Conservation (phyloP, 164 flowering plant genomes). For the Litsea cubeba region DNA sequence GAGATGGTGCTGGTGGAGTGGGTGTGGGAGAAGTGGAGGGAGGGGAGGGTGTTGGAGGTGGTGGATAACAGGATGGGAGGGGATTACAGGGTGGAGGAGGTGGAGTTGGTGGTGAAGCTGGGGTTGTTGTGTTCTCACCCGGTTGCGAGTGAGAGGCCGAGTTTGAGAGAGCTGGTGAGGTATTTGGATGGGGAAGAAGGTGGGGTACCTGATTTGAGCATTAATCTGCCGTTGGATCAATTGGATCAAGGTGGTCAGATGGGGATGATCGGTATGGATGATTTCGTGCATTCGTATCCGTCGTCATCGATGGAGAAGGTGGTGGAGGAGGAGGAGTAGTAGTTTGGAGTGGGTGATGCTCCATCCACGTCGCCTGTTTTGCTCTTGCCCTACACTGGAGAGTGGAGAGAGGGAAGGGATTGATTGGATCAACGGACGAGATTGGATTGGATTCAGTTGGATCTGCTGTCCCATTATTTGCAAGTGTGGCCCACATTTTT, state of each 20-base stretch:
- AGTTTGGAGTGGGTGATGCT: neutral
- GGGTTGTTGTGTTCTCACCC: slow-evolving; percentile 49
- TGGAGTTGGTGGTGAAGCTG: slow-evolving; percentile 33
- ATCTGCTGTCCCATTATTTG: too few species aligned
- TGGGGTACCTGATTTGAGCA: slow-evolving; percentile 20
- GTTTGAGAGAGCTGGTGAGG: slow-evolving; percentile 48
- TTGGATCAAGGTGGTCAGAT: neutral
- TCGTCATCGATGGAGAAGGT: slow-evolving; percentile 22
- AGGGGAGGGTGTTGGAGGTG: slow-evolving; percentile 32
- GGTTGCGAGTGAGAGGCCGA: slow-evolving; percentile 29
- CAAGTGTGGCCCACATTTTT: too few species aligned
- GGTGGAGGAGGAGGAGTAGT: neutral
- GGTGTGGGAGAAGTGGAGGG: slow-evolving; percentile 43
- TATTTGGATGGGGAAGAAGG: slow-evolving; percentile 45
- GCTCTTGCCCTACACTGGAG: neutral
- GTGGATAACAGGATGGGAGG: slow-evolving; percentile 35
- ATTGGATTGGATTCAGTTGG: too few species aligned
- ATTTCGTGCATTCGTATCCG: slow-evolving; percentile 24
- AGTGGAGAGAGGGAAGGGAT: neutral
- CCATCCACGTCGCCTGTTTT: neutral
- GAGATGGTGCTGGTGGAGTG: slow-evolving; percentile 54
- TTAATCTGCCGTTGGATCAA: slow-evolving; percentile 5
- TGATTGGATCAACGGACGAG: neutral
- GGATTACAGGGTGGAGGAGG: slow-evolving; percentile 29
- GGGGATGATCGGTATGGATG: slow-evolving; percentile 17